Evolutionary conservation across 2,329 filamentous ascomycete genomes (phyloP).

Genomic region (Colletotrichum phormii): DNA sequence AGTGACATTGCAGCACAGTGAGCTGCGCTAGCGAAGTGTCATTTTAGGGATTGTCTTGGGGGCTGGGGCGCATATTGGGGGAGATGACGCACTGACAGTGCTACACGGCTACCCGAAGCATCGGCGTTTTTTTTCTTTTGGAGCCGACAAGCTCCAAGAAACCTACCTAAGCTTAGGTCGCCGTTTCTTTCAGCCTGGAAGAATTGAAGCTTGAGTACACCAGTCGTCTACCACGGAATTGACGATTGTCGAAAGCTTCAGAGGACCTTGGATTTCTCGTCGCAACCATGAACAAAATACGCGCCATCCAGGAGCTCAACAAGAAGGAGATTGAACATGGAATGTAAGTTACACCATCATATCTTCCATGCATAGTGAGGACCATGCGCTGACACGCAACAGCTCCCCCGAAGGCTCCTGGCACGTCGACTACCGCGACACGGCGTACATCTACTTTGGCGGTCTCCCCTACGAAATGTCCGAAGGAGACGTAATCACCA

Average conservation of each 20-base stretch:
- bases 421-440: constrained; percentile 98
- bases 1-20: constrained; percentile 19
- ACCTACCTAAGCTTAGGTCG: constrained; percentile 1
- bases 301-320: constrained; percentile 92
- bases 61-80: constrained; percentile 2
- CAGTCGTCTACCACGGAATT: not conserved
- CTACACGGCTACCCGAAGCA: not conserved
- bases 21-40: constrained; percentile 9
- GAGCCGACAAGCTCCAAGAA: constrained; percentile 14
- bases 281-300: constrained; percentile 87
- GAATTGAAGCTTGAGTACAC: not conserved
- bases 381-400: constrained; percentile 42
- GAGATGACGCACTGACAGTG: constrained; percentile 33
- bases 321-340: constrained; percentile 93
- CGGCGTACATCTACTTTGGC: constrained; percentile 96
- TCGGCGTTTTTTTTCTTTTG: not conserved
- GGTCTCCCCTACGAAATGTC: constrained; percentile 92
- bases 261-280: not conserved
- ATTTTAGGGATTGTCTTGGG: constrained; percentile 23
- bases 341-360: constrained; percentile 64
- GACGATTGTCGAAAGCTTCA: no score
- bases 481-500: constrained; percentile 94
- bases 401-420: constrained; percentile 90
- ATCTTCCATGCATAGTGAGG: not conserved
- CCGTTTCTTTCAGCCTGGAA: constrained; percentile 32